Evolutionary conservation across 257 asterid species (phyloP).

Genomic region (Catharanthus roseus): DNA sequence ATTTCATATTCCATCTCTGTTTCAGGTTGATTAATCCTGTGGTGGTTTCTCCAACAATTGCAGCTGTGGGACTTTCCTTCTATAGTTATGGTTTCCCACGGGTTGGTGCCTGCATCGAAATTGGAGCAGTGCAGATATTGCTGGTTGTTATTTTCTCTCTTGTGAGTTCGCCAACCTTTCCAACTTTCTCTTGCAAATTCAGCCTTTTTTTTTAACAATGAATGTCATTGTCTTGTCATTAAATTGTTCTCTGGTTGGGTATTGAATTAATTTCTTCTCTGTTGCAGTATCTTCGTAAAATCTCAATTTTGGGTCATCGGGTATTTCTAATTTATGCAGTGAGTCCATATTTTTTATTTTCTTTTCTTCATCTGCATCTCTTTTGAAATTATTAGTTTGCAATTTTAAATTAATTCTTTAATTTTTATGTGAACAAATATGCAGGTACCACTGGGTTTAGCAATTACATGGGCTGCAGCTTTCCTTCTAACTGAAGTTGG

Average conservation of each 20-base stretch:
- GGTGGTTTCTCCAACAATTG: conserved; percentile 89
- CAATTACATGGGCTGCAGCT: conserved; percentile 80
- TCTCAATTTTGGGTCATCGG: conserved; percentile 89
- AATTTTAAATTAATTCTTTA: background rate
- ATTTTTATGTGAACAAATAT: background rate
- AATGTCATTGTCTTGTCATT: conserved; percentile 1
- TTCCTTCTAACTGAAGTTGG: conserved; percentile 82
- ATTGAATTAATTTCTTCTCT: conserved; percentile 12
- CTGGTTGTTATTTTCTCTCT: conserved; percentile 79
- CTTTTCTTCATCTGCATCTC: background rate
- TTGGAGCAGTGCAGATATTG: conserved; percentile 80
- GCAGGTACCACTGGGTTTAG: conserved; percentile 84
- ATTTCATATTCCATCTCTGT: conserved; percentile 13
- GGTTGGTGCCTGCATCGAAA: conserved; percentile 90
- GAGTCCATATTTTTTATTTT: conserved; percentile 19
- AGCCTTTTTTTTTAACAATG: background rate
- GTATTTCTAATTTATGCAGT: conserved; percentile 85
- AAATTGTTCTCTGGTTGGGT: background rate
- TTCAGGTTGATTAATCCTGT: conserved; percentile 93
- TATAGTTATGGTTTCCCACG: conserved; percentile 89
- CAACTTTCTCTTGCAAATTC: background rate
- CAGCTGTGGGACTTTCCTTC: conserved; percentile 98
- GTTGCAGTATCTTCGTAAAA: conserved; percentile 94
- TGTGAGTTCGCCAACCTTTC: conserved; percentile 43
- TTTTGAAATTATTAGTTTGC: background rate